phyloP scores from a whole-genome alignment of 2,329 filamentous ascomycete genomes.

The Penicillium rolfsii region DNA sequence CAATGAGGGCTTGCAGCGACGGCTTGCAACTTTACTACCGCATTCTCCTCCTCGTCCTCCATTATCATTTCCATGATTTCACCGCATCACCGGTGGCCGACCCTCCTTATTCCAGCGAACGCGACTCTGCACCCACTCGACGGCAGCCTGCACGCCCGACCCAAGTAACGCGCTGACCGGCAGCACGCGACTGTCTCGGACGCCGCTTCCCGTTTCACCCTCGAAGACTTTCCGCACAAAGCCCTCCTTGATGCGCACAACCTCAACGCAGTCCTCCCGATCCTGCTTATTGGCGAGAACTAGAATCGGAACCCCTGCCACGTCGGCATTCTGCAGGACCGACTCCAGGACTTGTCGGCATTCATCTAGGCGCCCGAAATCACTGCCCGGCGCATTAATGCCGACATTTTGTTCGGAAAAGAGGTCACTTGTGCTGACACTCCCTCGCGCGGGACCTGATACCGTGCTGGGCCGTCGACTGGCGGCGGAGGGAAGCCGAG shows the following conservation, averaged over 20 bases:
- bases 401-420: slow-evolving; percentile 42
- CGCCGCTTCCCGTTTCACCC: slow-evolving; percentile 81
- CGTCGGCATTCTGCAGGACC: slow-evolving; percentile 83
- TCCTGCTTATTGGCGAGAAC: slow-evolving; percentile 98
- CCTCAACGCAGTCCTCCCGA: slow-evolving; percentile 94
- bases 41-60: neutral
- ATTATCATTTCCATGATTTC: slow-evolving; percentile 34
- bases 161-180: slow-evolving; percentile 84
- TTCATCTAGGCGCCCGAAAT: slow-evolving; percentile 71
- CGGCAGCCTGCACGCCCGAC: slow-evolving; percentile 85
- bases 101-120: slow-evolving; percentile 97
- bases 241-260: slow-evolving; percentile 95
- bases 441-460: slow-evolving; percentile 25
- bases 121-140: slow-evolving; percentile 92
- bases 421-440: slow-evolving; percentile 18
- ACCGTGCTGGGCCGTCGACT: slow-evolving; percentile 34
- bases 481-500: slow-evolving; percentile 44
- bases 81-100: slow-evolving; percentile 90
- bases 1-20: too few relatives aligned
- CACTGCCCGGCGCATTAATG: slow-evolving; percentile 40
- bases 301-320: slow-evolving; percentile 86
- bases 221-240: slow-evolving; percentile 95
- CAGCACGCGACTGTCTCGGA: slow-evolving; percentile 87
- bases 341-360: slow-evolving; percentile 87
- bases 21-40: neutral